phyloP scores from a whole-genome alignment of 495 filamentous ascomycete species.

The Xylaria scruposa region DNA sequence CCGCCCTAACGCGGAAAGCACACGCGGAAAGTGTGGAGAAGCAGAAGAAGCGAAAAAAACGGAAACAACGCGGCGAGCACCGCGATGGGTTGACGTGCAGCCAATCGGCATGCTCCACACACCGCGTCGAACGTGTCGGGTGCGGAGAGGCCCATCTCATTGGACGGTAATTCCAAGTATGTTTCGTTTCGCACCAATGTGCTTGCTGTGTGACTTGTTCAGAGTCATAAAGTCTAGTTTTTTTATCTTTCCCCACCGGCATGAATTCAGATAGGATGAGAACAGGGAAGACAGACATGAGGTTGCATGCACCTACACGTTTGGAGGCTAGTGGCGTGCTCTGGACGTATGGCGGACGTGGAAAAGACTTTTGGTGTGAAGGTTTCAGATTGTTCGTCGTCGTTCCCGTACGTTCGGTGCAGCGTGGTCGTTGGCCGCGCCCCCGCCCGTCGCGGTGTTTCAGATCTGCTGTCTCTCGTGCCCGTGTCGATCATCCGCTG shows the following conservation, averaged over 20 bases:
- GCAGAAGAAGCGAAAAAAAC: too few species aligned
- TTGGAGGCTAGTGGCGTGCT: slow-evolving; percentile 7
- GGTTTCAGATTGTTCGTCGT: slow-evolving; percentile 23
- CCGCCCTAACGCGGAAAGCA: slow-evolving; percentile 8
- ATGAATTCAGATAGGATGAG: slow-evolving; percentile 13
- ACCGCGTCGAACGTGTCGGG: slow-evolving; percentile 20
- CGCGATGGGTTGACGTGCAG: slow-evolving; percentile 22
- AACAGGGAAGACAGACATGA: not conserved
- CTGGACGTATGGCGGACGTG: not conserved
- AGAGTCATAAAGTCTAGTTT: not conserved
- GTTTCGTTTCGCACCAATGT: not conserved
- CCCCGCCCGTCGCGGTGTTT: slow-evolving; percentile 3
- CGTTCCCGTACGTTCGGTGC: slow-evolving; percentile 28
- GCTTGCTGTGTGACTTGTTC: slow-evolving; percentile 13
- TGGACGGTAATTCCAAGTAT: not conserved
- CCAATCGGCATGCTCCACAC: slow-evolving; percentile 29
- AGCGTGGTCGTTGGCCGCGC: slow-evolving; percentile 6
- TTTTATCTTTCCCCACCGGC: not conserved
- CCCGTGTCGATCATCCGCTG: slow-evolving; percentile 26
- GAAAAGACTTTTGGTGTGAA: not conserved
- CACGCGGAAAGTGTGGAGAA: slow-evolving; percentile 12
- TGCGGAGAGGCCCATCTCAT: not conserved
- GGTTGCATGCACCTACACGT: not conserved
- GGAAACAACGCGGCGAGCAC: slow-evolving; percentile 11
- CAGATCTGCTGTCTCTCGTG: slow-evolving; percentile 21